Percentiles rank a stretch among this genome's conserved stretches.
These are phyloP conservation scores for Ottelia alismoides DNA, from an alignment of 106 monocot species.

Conservation along the genomic window DNA sequence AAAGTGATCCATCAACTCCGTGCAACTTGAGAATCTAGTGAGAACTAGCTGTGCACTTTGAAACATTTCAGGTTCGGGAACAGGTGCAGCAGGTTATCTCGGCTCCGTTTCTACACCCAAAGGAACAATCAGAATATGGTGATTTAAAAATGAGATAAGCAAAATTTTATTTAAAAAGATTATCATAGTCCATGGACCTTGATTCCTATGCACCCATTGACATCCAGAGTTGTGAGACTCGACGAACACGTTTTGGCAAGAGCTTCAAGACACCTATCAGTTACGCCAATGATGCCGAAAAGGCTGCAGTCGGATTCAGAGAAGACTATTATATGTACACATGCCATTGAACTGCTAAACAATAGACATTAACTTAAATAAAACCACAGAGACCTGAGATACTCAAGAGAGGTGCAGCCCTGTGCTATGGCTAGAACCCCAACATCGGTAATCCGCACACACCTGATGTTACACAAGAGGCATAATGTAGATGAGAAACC, in stretches of 20 bases:
- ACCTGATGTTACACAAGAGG: no score
- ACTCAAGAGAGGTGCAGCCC: conserved; percentile 69
- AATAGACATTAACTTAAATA: no score
- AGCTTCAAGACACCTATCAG: conserved; percentile 58
- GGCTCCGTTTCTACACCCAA: conserved; percentile 81
- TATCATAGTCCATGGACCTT: conserved; percentile 51
- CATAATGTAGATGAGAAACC: no score
- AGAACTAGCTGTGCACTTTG: conserved; percentile 75
- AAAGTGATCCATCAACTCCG: no score
- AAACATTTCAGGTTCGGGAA: conserved; percentile 66
- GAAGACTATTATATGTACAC: no score
- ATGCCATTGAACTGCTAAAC: no score
- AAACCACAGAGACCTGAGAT: conserved; percentile 92
- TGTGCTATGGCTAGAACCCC: conserved; percentile 57
- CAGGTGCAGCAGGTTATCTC: conserved; percentile 43
- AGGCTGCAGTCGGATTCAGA: conserved; percentile 65
- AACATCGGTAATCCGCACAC: conserved; percentile 61
- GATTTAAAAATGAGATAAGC: no score
- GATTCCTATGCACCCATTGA: conserved; percentile 86
- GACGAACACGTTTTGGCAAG: conserved; percentile 53
- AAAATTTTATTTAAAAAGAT: no score
- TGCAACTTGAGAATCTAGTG: no score
- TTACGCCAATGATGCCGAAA: conserved; percentile 90
- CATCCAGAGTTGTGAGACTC: conserved; percentile 76
- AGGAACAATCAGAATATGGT: no score